Base-by-base conservation (phyloP, 2,329 filamentous ascomycete genomes). In the Fusarium succisae region DNA sequence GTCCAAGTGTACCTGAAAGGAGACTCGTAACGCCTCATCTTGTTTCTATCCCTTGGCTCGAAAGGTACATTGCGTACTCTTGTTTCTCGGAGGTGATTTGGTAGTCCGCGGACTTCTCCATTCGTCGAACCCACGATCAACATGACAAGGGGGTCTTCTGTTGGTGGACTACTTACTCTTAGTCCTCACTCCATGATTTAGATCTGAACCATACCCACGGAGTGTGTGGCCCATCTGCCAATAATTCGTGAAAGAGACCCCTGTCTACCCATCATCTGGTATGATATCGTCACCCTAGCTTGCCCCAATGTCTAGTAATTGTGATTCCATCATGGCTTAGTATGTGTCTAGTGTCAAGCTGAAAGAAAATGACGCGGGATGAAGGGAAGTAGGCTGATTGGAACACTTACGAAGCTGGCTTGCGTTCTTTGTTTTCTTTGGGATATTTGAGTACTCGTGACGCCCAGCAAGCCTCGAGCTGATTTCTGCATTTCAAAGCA, bases 151-250 rank as follows among this genome's bases (percentile, higher is more conserved):
- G 53, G 53, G 39, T 57, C 17, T 4, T 30, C 24, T 28, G 17
- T 45, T 30, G 17, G 41, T 63, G 32, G 60, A 26, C 17, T 28
- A 11, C 41, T 47, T 12, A 38, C n/a, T 18, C 24, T 22, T 62
- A 62, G 47, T 22, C 30, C 7, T 17, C 32, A 32, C 47, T 68
- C 39, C 39, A 62, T 15, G 11, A 54, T 54, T 43, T 63, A 68
- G 58, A 48, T 39, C 30, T 47, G 53, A 59, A 45, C 35, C 60
- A 63, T 38, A 43, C 22, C 39, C 26, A 39, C 18, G 26, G 30
- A 30, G 41, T 61, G 50, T 43, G 26, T 67, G n/a, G 35, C 30
- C 50, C 18, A 17, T 41, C 63, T 54, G 32, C 66, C 66, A 68
- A 68, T 63, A 54, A 37, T 18, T 44, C 22, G 30, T 37, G 22